phyloP scores from a whole-genome alignment of 1,139 yeast species.

The Diutina siamensis region DNA sequence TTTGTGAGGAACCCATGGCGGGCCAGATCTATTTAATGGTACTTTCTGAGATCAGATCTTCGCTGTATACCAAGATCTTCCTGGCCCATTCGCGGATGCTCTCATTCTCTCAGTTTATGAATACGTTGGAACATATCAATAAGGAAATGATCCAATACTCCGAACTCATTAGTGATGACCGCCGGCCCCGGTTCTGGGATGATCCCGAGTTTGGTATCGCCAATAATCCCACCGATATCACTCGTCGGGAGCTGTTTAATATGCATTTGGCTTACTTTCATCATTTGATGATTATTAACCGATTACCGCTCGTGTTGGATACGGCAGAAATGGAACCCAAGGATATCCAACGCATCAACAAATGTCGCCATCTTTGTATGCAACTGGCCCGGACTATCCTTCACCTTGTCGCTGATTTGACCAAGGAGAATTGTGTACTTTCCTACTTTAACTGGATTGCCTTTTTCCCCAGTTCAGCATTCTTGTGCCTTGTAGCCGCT shows the following conservation, averaged over 20 bases:
- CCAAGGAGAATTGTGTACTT: conserved; percentile 6
- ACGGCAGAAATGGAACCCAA: conserved; percentile 2
- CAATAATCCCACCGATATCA: neutral
- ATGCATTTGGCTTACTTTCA: conserved; percentile 9
- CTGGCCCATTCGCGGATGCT: conserved; percentile 9
- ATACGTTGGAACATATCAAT: conserved; percentile 9
- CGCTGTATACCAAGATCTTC: conserved; percentile 10
- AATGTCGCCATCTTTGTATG: conserved; percentile 9
- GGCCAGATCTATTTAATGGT: conserved; percentile 3
- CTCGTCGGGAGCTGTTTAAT: neutral
- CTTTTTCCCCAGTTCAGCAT: conserved; percentile 9
- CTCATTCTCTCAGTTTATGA: conserved; percentile 8
- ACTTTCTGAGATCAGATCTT: conserved; percentile 8
- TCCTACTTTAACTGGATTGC: conserved; percentile 9
- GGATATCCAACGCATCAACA: neutral
- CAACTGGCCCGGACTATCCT: conserved; percentile 10
- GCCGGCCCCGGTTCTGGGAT: conserved; percentile 9
- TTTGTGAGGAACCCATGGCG: neutral
- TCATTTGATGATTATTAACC: conserved; percentile 10
- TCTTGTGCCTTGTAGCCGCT: conserved; percentile 10
- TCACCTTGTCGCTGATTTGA: conserved; percentile 7
- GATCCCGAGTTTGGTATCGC: conserved; percentile 8
- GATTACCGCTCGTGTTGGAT: conserved; percentile 9
- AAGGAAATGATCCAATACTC: conserved; percentile 8
- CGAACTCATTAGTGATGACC: conserved; percentile 5